Base-by-base conservation (phyloP, 805 yeast genomes). In the Metschnikowia gelsemii region DNA sequence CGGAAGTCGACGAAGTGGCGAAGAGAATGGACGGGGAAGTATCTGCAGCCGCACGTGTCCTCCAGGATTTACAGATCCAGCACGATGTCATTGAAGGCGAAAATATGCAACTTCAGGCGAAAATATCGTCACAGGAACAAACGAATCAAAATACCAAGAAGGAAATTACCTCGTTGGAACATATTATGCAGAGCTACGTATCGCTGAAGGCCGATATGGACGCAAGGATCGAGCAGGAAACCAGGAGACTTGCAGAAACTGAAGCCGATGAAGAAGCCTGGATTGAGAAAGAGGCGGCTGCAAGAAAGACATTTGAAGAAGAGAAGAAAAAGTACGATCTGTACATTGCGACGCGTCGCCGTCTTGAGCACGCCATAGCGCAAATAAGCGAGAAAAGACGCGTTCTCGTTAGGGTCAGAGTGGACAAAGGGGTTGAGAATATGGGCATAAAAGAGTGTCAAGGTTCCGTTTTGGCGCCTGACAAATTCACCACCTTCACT, bases 341-440 rank as follows among this genome's bases (percentile, higher is more conserved):
- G 23, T 73, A 71, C 47, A 61, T 59, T 23, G 52, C 50, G 4
- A 63, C 71, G 22, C 62, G 74, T 42, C 63, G 73, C 47, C 61
- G 66, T 8, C 55, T 79, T 28, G 80, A 78, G 54, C 75, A 76
- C 49, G 65, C 76, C 1, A 78, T 79, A 7, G 55, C 66, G 14
- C 35, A 40, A 19, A 18, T 31, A 11, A 13, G 31, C 12, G 36
- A 12, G 29, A 40, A 34, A 35, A 16, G 30, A 19, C 23, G 40
- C 5, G 30, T 31, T 11, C 21, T 40, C 4, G 33, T 40, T 8
- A 26, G 38, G 23, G 42, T 28, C 18, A 34, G 28, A 20, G 56
- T 51, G 40, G 61, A 65, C 39, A 41, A 65, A 39, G 43, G 54
- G 21, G n/a, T n/a, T n/a, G n/a, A n/a, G n/a, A 22, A 25, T 8